Percentiles rank a stretch among this genome's conserved stretches.
These are phyloP conservation scores for Melanopsichium pennsylvanicum DNA, from an alignment of 1,284 basidiomycete genomes.

Conservation along the genomic window DNA sequence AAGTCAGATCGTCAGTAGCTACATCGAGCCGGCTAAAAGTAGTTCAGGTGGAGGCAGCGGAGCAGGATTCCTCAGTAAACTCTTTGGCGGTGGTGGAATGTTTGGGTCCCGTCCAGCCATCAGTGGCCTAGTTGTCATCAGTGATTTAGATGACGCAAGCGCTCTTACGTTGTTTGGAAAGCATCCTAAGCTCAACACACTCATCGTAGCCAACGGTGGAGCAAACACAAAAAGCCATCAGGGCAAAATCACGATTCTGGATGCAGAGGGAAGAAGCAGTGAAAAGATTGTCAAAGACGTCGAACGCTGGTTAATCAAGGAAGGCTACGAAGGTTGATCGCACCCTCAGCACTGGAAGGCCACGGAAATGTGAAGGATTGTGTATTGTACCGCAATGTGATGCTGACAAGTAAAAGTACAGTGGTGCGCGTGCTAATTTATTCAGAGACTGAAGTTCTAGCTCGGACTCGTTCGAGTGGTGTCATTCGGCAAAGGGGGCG, in stretches of 20 bases:
- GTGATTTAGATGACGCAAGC: constrained; percentile 19
- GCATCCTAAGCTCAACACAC: constrained; percentile 32
- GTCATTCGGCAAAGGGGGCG: no score
- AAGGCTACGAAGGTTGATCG: constrained; percentile 40
- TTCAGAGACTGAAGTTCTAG: no score
- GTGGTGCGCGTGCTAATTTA: no score
- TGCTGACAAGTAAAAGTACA: constrained; percentile 24
- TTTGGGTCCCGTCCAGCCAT: constrained; percentile 25
- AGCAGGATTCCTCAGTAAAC: constrained; percentile 15
- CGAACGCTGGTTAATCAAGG: constrained; percentile 39
- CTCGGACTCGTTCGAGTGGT: no score
- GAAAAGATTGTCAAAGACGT: constrained; percentile 38
- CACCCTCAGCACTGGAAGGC: no score
- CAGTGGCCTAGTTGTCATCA: constrained; percentile 32
- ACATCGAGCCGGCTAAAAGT: constrained; percentile 29
- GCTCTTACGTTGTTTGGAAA: constrained; percentile 22
- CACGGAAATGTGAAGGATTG: no score
- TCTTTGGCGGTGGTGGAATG: constrained; percentile 35
- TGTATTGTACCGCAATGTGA: no score
- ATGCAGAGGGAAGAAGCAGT: constrained; percentile 3
- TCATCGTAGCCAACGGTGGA: constrained; percentile 31
- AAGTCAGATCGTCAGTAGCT: constrained; percentile 17
- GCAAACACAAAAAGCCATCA: not conserved
- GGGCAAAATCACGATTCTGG: constrained; percentile 23
- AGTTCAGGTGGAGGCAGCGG: not conserved